These are phyloP conservation scores for Cunninghamia lanceolata DNA, from an alignment of 75 land plant species.

Conservation along the genomic window DNA sequence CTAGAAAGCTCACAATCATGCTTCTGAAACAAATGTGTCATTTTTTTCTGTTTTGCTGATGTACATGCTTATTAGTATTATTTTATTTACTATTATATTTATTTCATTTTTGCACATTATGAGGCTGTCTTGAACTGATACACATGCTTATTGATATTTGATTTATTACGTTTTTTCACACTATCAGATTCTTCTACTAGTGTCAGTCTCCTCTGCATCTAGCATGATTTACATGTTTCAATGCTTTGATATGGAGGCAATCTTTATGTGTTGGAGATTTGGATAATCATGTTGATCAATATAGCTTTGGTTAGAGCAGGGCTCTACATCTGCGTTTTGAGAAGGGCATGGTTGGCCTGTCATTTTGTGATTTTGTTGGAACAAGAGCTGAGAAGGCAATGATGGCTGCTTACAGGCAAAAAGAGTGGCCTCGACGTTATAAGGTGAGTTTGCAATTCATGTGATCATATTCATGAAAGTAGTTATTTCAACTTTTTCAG, in stretches of 20 bases:
- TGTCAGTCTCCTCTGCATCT: neutral
- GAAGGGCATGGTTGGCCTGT: constrained; percentile 97
- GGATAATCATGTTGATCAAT: neutral
- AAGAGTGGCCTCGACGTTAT: constrained; percentile 95
- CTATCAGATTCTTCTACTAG: neutral
- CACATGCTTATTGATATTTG: neutral
- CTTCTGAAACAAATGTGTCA: neutral
- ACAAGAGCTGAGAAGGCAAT: constrained; percentile 86
- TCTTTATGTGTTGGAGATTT: neutral
- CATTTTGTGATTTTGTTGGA: constrained; percentile 98
- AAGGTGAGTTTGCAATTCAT: constrained; percentile 44
- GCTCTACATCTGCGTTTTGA: constrained; percentile 97
- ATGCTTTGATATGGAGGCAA: neutral
- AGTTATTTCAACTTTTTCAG: neutral
- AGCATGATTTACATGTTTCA: neutral
- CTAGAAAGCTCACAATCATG: neutral
- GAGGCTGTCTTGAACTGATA: neutral
- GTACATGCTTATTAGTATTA: neutral
- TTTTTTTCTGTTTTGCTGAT: neutral
- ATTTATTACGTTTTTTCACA: neutral
- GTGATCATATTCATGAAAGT: neutral
- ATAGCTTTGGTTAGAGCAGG: constrained; percentile 33
- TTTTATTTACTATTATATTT: neutral
- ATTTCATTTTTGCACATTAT: neutral
- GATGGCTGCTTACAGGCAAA: constrained; percentile 86